Evolutionary conservation across 2,329 filamentous ascomycete species (phyloP).

Genomic region (Penicillium sclerotiorum): DNA sequence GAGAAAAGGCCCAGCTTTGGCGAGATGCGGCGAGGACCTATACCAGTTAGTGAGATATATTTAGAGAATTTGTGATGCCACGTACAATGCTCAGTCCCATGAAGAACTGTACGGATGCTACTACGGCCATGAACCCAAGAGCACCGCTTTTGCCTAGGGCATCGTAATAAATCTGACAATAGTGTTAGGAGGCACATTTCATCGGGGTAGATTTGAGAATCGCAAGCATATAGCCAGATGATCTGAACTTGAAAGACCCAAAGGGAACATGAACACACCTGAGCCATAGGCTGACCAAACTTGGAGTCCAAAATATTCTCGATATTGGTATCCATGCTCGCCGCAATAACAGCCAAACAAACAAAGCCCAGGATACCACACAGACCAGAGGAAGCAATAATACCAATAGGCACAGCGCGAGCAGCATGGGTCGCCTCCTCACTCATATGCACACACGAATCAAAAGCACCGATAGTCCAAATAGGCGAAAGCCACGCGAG

Average conservation of each 20-base stretch:
- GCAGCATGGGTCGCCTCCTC: slow-evolving; percentile 65
- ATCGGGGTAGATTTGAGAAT: too few relatives aligned
- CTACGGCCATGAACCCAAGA: slow-evolving; percentile 60
- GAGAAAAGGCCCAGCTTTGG: slow-evolving; percentile 65
- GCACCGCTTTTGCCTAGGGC: slow-evolving; percentile 62
- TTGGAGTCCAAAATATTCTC: slow-evolving; percentile 49
- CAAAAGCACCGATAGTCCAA: slow-evolving; percentile 60
- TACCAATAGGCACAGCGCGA: slow-evolving; percentile 60
- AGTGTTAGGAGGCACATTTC: not conserved
- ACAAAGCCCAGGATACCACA: slow-evolving; percentile 55
- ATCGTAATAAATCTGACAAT: slow-evolving; percentile 60
- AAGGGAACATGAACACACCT: slow-evolving; percentile 22
- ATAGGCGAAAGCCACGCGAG: slow-evolving; percentile 64
- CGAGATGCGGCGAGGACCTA: slow-evolving; percentile 60
- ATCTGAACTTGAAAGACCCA: too few relatives aligned
- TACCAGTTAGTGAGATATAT: too few relatives aligned
- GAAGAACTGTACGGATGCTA: slow-evolving; percentile 64
- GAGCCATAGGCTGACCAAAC: slow-evolving; percentile 64
- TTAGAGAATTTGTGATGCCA: too few relatives aligned
- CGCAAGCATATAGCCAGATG: too few relatives aligned
- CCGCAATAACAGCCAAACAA: slow-evolving; percentile 61
- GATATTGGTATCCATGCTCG: slow-evolving; percentile 57
- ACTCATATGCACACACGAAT: slow-evolving; percentile 62
- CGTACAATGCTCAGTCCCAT: slow-evolving; percentile 60
- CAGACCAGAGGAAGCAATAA: slow-evolving; percentile 47